Conservation (phyloP, 1,139 yeast genomes). For the Hemisphaericaspora lyxosophila region DNA sequence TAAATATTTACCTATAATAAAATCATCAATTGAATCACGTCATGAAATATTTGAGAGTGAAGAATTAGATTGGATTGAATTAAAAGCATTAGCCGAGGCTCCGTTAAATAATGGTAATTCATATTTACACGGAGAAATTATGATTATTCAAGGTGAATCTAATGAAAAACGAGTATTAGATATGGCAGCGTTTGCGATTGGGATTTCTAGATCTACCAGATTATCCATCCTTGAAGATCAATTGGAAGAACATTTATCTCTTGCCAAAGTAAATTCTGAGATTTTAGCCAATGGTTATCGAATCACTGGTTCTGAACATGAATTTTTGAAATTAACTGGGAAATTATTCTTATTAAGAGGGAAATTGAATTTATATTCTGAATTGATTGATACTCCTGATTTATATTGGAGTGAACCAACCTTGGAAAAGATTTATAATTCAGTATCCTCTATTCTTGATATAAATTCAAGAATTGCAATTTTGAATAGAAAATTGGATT, state of each 20-base stretch:
- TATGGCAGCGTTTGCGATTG: slow-evolving; percentile 87
- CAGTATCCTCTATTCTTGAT: slow-evolving; percentile 70
- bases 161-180: slow-evolving; percentile 56
- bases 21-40: slow-evolving; percentile 29
- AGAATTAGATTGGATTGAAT: slow-evolving; percentile 82
- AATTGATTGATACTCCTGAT: slow-evolving; percentile 88
- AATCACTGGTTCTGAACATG: slow-evolving; percentile 58
- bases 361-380: slow-evolving; percentile 80
- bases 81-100: slow-evolving; percentile 26
- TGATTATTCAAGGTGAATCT: slow-evolving; percentile 56
- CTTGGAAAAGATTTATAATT: slow-evolving; percentile 69
- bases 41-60: slow-evolving; percentile 67
- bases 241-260: slow-evolving; percentile 62
- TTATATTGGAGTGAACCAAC: slow-evolving; percentile 90
- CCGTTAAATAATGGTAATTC: slow-evolving; percentile 33
- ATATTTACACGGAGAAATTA: slow-evolving; percentile 65
- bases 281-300: slow-evolving; percentile 62
- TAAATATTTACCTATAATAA: slow-evolving; percentile 51
- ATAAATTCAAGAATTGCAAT: slow-evolving; percentile 75
- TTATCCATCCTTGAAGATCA: slow-evolving; percentile 74
- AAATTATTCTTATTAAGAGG: slow-evolving; percentile 73
- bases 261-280: slow-evolving; percentile 66
- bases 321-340: slow-evolving; percentile 71
- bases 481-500: slow-evolving; percentile 79
- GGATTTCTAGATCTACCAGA: slow-evolving; percentile 81